Conservation (phyloP, 2,329 filamentous ascomycete species). For the Acephala macrosclerotiorum region DNA sequence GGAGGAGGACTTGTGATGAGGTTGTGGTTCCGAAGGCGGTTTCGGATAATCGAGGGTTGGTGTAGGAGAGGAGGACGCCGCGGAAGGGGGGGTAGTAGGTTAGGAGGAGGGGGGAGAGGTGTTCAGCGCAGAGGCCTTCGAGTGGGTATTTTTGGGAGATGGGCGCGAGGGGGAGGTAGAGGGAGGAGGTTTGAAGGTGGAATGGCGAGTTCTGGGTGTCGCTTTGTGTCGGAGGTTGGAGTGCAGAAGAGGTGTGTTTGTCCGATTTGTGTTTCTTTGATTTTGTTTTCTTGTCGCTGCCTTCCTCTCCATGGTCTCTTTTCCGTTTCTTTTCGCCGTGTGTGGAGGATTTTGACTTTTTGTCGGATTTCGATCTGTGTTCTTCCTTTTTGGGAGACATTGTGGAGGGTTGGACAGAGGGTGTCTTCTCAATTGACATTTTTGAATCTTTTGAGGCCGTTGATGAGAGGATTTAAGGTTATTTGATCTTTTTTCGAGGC, state of each 20-base stretch:
- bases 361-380: constrained; percentile 42
- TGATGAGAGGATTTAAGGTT: constrained; percentile 20
- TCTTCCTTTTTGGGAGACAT: constrained; percentile 40
- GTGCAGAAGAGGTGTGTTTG: constrained; percentile 36
- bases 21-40: constrained; percentile 57
- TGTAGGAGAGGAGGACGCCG: constrained; percentile 79
- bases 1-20: constrained; percentile 57
- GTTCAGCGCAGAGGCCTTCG: constrained; percentile 74
- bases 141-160: constrained; percentile 73
- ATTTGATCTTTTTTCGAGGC: constrained; percentile 29
- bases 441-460: constrained; percentile 13
- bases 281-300: constrained; percentile 49
- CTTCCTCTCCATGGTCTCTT: constrained; percentile 48
- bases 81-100: constrained; percentile 77
- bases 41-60: constrained; percentile 71
- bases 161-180: constrained; percentile 80
- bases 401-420: constrained; percentile 18
- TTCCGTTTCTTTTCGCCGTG: constrained; percentile 53
- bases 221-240: constrained; percentile 17
- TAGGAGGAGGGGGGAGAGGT: constrained; percentile 77
- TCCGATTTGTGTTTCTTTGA: constrained; percentile 53
- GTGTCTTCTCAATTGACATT: constrained; percentile 41
- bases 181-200: constrained; percentile 78
- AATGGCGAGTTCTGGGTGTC: constrained; percentile 66
- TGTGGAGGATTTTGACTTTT: constrained; percentile 44